Percentiles rank a stretch among this genome's conserved stretches.
These are phyloP conservation scores for Amanita muscaria DNA, from an alignment of 768 basidiomycete species.

Conservation along the genomic window DNA sequence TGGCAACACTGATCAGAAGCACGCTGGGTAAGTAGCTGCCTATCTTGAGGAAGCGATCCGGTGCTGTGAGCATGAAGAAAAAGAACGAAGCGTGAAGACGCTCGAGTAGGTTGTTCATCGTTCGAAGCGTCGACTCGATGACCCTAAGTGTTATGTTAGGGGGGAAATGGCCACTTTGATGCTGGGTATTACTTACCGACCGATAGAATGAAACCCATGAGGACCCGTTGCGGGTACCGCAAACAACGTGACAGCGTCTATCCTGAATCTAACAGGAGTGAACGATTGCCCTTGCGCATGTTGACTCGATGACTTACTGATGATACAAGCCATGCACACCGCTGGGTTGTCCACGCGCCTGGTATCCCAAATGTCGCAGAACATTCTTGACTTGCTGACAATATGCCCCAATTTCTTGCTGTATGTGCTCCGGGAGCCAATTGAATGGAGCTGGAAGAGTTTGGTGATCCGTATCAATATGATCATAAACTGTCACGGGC, in stretches of 20 bases:
- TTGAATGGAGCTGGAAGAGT: slow-evolving; percentile 20
- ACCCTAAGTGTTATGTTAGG: slow-evolving; percentile 38
- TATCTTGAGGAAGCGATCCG: slow-evolving; percentile 73
- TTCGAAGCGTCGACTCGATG: slow-evolving; percentile 81
- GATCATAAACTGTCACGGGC: slow-evolving; percentile 76
- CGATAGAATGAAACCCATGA: slow-evolving; percentile 91
- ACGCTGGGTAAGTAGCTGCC: slow-evolving; percentile 86
- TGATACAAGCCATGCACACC: slow-evolving; percentile 89
- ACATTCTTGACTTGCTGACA: slow-evolving; percentile 58
- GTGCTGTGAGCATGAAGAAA: slow-evolving; percentile 74
- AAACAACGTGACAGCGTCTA: slow-evolving; percentile 90
- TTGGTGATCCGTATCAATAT: slow-evolving; percentile 42
- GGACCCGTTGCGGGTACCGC: slow-evolving; percentile 84
- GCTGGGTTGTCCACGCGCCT: slow-evolving; percentile 72
- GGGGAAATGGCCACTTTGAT: neutral
- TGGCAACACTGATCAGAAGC: slow-evolving; percentile 71
- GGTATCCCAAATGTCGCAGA: slow-evolving; percentile 59
- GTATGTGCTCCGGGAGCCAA: slow-evolving; percentile 28
- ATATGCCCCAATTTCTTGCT: slow-evolving; percentile 35
- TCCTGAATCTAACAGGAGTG: slow-evolving; percentile 58
- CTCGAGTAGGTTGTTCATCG: slow-evolving; percentile 90
- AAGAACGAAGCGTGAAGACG: slow-evolving; percentile 97
- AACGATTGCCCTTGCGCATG: neutral
- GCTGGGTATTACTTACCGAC: slow-evolving; percentile 46
- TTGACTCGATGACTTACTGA: slow-evolving; percentile 37